phyloP scores from a whole-genome alignment of 2,329 filamentous ascomycete species.

The Penicillium brevicompactum region DNA sequence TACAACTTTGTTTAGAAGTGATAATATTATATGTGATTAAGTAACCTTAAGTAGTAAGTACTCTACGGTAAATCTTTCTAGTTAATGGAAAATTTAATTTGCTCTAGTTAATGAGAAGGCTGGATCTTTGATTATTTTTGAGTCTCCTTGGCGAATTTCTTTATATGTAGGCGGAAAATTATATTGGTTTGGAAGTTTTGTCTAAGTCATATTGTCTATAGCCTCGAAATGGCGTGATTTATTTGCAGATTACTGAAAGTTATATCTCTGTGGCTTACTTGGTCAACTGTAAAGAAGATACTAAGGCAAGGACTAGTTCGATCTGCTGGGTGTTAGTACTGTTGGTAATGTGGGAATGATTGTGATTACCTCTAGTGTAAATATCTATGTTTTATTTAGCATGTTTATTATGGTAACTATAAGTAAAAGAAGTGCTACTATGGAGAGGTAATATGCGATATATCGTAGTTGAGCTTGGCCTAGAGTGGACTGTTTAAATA shows the following conservation, averaged over 20 bases:
- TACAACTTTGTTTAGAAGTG: no score
- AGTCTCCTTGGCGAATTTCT: not conserved
- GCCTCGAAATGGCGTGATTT: not conserved
- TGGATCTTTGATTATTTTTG: not conserved
- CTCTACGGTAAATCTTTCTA: not conserved
- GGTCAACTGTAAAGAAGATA: not conserved
- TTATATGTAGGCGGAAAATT: not conserved
- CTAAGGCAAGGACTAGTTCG: not conserved
- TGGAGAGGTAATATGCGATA: not conserved
- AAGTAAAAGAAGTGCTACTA: not conserved
- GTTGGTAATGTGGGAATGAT: not conserved
- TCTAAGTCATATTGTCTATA: not conserved
- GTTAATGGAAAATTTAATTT: not conserved
- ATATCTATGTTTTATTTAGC: not conserved
- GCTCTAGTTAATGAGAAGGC: not conserved
- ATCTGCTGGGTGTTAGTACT: not conserved
- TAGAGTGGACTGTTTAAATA: not conserved
- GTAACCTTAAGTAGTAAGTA: not conserved
- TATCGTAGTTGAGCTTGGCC: not conserved
- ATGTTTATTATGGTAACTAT: not conserved
- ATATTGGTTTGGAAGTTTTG: not conserved
- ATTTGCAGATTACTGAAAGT: not conserved
- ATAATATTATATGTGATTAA: no score
- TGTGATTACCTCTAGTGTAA: not conserved
- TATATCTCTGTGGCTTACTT: not conserved